These are phyloP conservation scores for Jamesozyma spencerorum DNA, from an alignment of 805 yeast genomes.

Conservation along the genomic window DNA sequence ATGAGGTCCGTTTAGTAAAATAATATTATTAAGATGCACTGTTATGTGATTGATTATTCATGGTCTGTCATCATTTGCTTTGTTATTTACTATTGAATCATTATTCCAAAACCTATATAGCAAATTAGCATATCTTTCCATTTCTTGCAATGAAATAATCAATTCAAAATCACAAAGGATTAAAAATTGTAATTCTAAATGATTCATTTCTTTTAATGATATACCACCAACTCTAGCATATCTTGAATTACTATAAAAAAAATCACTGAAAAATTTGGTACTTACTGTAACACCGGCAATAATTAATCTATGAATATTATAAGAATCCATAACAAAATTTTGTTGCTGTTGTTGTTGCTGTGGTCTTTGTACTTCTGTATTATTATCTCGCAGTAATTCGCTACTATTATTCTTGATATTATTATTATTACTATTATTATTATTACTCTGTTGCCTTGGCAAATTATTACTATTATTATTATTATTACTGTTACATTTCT, in stretches of 20 bases:
- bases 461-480: slow-evolving; percentile 5
- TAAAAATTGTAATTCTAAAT: slow-evolving; percentile 82
- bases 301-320: slow-evolving; percentile 86
- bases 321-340: slow-evolving; percentile 89
- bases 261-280: slow-evolving; percentile 88
- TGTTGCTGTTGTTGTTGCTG: slow-evolving; percentile 32
- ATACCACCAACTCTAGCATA: slow-evolving; percentile 95
- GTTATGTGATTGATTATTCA: not conserved
- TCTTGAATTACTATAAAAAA: slow-evolving; percentile 86
- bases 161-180: slow-evolving; percentile 76
- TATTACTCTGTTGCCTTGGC: not conserved
- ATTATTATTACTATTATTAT: slow-evolving; percentile 5
- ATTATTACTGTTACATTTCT: slow-evolving; percentile 34
- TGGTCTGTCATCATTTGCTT: not conserved
- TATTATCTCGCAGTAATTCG: slow-evolving; percentile 5
- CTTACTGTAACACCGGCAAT: slow-evolving; percentile 94
- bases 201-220: slow-evolving; percentile 86
- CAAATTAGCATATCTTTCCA: slow-evolving; percentile 83
- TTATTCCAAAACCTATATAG: slow-evolving; percentile 48
- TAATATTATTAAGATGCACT: not conserved
- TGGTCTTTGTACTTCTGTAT: slow-evolving; percentile 7
- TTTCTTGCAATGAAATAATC: slow-evolving; percentile 81
- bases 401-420: slow-evolving; percentile 7
- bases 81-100: slow-evolving; percentile 1
- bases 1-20: too few species aligned